phyloP scores from a whole-genome alignment of 768 basidiomycete genomes.

The Rubroboletus pulcherrimus region DNA sequence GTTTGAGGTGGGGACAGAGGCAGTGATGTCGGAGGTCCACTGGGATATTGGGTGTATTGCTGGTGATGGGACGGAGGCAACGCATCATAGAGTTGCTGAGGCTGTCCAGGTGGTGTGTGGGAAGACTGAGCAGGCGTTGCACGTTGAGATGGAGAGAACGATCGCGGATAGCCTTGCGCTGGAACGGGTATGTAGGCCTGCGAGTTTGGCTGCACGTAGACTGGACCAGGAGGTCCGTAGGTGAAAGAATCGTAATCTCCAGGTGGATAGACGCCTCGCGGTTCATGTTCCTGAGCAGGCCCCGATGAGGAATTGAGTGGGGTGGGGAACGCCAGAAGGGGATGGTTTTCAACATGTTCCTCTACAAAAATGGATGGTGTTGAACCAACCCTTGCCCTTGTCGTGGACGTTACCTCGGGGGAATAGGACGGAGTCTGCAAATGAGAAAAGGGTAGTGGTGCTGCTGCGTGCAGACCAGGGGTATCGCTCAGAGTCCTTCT shows the following conservation, averaged over 20 bases:
- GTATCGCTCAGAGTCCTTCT: conserved; percentile 14
- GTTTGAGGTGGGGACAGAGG: conserved; percentile 9
- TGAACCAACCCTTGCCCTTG: background rate
- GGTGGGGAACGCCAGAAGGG: conserved; percentile 3
- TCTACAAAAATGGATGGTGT: conserved; percentile 21
- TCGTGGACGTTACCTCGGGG: background rate
- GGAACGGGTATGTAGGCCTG: conserved; percentile 8
- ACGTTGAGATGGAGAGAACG: conserved; percentile 8
- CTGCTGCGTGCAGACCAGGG: conserved; percentile 7
- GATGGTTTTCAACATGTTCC: background rate
- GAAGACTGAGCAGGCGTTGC: conserved; percentile 11
- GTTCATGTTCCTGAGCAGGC: background rate
- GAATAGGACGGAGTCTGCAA: conserved; percentile 5
- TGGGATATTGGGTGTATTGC: conserved; percentile 16
- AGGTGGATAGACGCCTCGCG: background rate
- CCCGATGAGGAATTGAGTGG: background rate
- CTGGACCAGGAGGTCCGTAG: conserved; percentile 5
- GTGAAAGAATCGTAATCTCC: conserved; percentile 1
- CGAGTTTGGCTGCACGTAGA: conserved; percentile 8
- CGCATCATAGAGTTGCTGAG: conserved; percentile 13
- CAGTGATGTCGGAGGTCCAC: conserved; percentile 6
- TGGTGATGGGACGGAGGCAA: conserved; percentile 7
- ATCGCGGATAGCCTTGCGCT: conserved; percentile 1
- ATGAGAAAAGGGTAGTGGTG: conserved; percentile 2
- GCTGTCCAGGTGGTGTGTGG: conserved; percentile 3